Base-by-base conservation (phyloP, 1,284 basidiomycete species). In the Trichosporon sp. region DNA sequence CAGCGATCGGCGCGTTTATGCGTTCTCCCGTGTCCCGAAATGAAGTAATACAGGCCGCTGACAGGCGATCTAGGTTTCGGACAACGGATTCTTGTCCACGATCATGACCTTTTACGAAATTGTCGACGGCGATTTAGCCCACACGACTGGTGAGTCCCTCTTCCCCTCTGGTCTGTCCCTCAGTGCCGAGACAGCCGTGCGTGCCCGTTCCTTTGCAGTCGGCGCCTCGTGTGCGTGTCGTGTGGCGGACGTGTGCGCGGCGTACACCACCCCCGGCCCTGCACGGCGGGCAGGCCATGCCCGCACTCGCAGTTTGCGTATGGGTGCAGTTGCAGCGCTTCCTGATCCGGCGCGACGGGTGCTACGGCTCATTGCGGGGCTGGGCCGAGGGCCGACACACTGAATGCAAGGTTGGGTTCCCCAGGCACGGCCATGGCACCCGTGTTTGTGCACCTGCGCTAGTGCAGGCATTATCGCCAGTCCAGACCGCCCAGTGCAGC, bases 31-130 rank as follows among this genome's bases (percentile, higher is more conserved):
- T 23, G 12, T 35, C 18, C 15, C 13, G 21, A 23, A 27, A 29
- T 15, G 62, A n/a, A n/a, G n/a, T n/a, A n/a, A n/a, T n/a, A n/a
- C n/a, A n/a, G n/a, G n/a, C n/a, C 25, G 31, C 62, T 65, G 15
- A 67, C 62, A 32, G 13, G 12, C 47, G 47, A 51, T 51, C 1
- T 72, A 86, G 85, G 77, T 85, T 34, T 80, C 80, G n/a, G 82
- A 83, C 18, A 86, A 85, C 29, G 86, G 86, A 0, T 81, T 86
- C 71, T 84, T 81, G 29, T 81, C 82, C 47, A 83, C 81, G 34
- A 86, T 87, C 75, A 82, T 87, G 82, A 87, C 86, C 0, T 83
- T 87, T 64, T 86, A 85, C 72, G 86, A 87, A 75, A 77, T 87
- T 23, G 84, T 82, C 0, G 84, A 86, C 65, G 85, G 85, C n/a